Percentiles rank a stretch among this genome's conserved stretches.
These are phyloP conservation scores for Zygotorulaspora sp. DNA, from an alignment of 805 yeast genomes.

Conservation along the genomic window DNA sequence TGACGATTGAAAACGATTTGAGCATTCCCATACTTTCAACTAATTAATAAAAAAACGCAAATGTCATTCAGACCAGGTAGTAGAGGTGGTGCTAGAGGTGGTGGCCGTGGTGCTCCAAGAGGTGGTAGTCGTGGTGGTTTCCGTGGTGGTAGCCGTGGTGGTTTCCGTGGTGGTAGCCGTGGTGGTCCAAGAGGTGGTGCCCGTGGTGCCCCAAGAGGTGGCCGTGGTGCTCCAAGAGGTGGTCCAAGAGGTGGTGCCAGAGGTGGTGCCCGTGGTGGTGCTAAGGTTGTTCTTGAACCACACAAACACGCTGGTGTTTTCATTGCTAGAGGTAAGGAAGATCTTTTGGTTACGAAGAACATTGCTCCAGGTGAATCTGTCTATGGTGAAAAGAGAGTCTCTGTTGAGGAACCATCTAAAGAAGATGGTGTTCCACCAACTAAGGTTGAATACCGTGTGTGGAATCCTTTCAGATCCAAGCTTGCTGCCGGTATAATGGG, in stretches of 20 bases:
- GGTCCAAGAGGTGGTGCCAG: constrained; percentile 65
- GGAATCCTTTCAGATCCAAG: constrained; percentile 99
- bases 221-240: constrained; percentile 47
- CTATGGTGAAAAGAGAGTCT: constrained; percentile 95
- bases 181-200: constrained; percentile 50
- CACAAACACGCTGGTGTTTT: constrained; percentile 98
- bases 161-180: constrained; percentile 49
- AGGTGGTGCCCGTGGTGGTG: constrained; percentile 87
- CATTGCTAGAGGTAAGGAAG: constrained; percentile 99
- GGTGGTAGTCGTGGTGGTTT: constrained; percentile 41
- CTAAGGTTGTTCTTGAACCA: constrained; percentile 96
- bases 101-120: constrained; percentile 6
- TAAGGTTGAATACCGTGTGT: constrained; percentile 97
- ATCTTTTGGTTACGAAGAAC: constrained; percentile 93
- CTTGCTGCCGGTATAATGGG: constrained; percentile 99
- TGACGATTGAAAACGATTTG: not conserved
- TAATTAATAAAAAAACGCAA: constrained; percentile 20
- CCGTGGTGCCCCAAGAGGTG: constrained; percentile 44
- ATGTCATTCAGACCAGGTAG: constrained; percentile 77
- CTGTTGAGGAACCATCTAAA: constrained; percentile 87
- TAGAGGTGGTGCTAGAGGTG: constrained; percentile 55
- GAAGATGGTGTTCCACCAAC: constrained; percentile 88
- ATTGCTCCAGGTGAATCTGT: constrained; percentile 98
- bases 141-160: constrained; percentile 41
- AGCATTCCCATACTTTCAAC: not conserved